phyloP scores from a whole-genome alignment of 2,329 filamentous ascomycete species.

The Annulohypoxylon truncatum region DNA sequence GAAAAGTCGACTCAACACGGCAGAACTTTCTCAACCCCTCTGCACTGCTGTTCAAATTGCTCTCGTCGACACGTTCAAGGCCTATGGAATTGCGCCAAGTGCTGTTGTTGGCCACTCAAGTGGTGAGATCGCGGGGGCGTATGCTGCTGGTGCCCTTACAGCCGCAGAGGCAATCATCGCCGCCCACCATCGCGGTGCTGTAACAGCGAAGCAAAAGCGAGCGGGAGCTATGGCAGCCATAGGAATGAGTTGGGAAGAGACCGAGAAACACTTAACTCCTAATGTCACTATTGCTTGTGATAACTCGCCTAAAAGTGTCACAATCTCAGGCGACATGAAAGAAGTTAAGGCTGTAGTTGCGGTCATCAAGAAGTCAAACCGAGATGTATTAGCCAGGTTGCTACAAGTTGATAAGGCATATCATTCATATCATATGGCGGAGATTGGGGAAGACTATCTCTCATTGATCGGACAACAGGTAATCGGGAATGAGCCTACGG shows the following conservation, averaged over 20 bases:
- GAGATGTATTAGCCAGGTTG: slow-evolving; percentile 34
- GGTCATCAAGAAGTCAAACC: slow-evolving; percentile 31
- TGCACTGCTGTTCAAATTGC: slow-evolving; percentile 44
- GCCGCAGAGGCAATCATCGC: slow-evolving; percentile 54
- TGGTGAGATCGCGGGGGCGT: slow-evolving; percentile 59
- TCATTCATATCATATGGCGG: slow-evolving; percentile 48
- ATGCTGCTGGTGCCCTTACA: slow-evolving; percentile 53
- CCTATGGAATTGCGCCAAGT: slow-evolving; percentile 24
- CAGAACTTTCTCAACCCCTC: slow-evolving; percentile 47
- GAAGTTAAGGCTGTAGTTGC: slow-evolving; percentile 39
- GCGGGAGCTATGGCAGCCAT: slow-evolving; percentile 52
- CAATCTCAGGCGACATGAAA: slow-evolving; percentile 41
- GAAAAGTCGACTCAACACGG: slow-evolving; percentile 39
- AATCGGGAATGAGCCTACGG: slow-evolving; percentile 2
- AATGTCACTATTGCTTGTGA: slow-evolving; percentile 42
- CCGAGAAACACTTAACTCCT: slow-evolving; percentile 32
- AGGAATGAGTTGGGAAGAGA: slow-evolving; percentile 44
- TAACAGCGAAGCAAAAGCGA: slow-evolving; percentile 35
- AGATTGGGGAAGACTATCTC: slow-evolving; percentile 36
- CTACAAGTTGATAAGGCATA: slow-evolving; percentile 50
- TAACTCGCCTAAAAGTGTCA: slow-evolving; percentile 45
- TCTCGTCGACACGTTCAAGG: slow-evolving; percentile 33
- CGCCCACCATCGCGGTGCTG: slow-evolving; percentile 56
- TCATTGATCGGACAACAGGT: slow-evolving; percentile 19
- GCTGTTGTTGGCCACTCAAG: slow-evolving; percentile 48